Evolutionary conservation across 1,139 yeast genomes (phyloP).

Genomic region (Candida buenavistaensis): DNA sequence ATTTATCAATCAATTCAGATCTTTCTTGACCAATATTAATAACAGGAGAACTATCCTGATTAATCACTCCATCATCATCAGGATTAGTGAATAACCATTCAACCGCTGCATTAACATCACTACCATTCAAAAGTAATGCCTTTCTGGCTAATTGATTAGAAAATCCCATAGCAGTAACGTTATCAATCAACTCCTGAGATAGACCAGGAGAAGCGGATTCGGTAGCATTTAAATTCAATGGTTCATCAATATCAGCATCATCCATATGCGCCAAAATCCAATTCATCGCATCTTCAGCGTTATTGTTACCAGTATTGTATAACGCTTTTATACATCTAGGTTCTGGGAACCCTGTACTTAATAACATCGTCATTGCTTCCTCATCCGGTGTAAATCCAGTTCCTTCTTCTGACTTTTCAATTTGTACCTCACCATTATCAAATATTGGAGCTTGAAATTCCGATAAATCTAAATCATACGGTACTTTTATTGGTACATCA

Average conservation of each 20-base stretch:
- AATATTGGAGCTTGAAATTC: conserved; percentile 31
- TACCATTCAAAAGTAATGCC: conserved; percentile 60
- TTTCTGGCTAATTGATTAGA: conserved; percentile 58
- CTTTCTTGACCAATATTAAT: conserved; percentile 24
- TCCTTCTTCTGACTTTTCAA: conserved; percentile 23
- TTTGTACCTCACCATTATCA: conserved; percentile 41
- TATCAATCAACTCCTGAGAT: conserved; percentile 44
- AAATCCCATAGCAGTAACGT: conserved; percentile 79
- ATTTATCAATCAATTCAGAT: conserved; percentile 17
- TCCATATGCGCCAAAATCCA: conserved; percentile 92
- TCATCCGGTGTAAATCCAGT: conserved; percentile 54
- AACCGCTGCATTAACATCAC: conserved; percentile 72
- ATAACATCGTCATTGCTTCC: conserved; percentile 53
- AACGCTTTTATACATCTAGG: conserved; percentile 68
- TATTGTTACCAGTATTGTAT: conserved; percentile 65
- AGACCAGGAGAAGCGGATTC: conserved; percentile 17
- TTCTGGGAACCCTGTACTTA: conserved; percentile 86
- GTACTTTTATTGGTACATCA: conserved; percentile 67
- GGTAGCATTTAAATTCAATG: conserved; percentile 35
- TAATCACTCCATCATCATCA: conserved; percentile 51
- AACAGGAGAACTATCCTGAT: conserved; percentile 15
- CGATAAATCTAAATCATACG: conserved; percentile 44
- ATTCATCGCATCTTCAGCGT: conserved; percentile 80
- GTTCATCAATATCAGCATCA: conserved; percentile 73
- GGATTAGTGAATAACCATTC: conserved; percentile 88